Evolutionary conservation across 305 asterid genomes (phyloP), one percentile per base, ranked within the genome.

Genomic region (Euphrasia arctica): DNA sequence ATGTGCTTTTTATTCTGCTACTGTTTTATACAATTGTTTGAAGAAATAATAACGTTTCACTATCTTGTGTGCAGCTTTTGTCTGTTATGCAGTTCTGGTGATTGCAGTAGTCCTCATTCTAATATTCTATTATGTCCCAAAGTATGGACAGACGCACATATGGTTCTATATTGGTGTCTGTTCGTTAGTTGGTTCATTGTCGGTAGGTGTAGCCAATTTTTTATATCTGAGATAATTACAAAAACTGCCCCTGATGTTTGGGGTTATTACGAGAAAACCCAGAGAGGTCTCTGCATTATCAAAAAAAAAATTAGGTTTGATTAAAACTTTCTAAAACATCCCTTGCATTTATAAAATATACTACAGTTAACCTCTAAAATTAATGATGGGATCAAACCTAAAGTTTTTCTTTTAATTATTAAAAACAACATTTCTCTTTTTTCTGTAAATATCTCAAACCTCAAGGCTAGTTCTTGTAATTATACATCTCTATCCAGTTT

Each of bases 91-190:
- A 14, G 79, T 84, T 62, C 71, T 88, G 68, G 90, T 93, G 76
- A 68, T 85, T 61, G 77, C 86, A 55, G 59, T 78, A 60, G 90
- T 80, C 56, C 60, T 88, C 67, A 73, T 86, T 67, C 81, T 93
- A 52, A 82, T 93, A 84, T 93, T 80, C 72, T 85, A 71, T 64
- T 93, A 88, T 63, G 78, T 90, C 71, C 99, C 99, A 54, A 83
- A 74, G 72, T 93, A 93, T 70, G 99, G 99, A 58, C 99, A 90
- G 83, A 93, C 99, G 1, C 97, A 93, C 77, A 86, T 93, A 71
- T 71, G 84, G 82, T 86, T 79, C 74, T 93, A 93, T 67, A 82
- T 93, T 68, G 97, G 97, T 59, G 95, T 93, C 22, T 93, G 99
- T 72, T 93, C 99, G 1, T 85, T 93, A 47, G 87, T 93, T 68